A percentile compares a stretch with the other conserved stretches of the same genome.
These are phyloP conservation scores for Tremellales sp. DNA, from an alignment of 1,284 basidiomycete species.

Conservation along the genomic window DNA sequence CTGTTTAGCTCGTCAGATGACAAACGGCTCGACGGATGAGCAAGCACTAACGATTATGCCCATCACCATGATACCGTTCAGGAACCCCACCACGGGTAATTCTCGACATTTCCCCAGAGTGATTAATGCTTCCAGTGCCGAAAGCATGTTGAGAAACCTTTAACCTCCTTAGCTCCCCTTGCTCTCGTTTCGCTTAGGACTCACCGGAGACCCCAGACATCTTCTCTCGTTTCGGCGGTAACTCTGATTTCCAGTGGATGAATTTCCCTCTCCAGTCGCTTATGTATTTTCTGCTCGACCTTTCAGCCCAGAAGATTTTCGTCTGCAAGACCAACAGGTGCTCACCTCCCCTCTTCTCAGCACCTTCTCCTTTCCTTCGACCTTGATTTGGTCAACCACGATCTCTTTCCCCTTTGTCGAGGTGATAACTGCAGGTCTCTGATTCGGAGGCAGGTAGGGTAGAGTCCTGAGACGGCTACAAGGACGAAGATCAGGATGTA, in stretches of 20 bases:
- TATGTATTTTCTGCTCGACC: constrained; percentile 60
- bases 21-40: not conserved
- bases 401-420: constrained; percentile 66
- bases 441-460: constrained; percentile 55
- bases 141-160: constrained; percentile 64
- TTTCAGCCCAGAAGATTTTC: too few relatives aligned
- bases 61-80: constrained; percentile 57
- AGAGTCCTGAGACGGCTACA: constrained; percentile 45
- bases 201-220: constrained; percentile 67
- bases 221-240: constrained; percentile 56
- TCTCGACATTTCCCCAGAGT: constrained; percentile 59
- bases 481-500: constrained; percentile 14
- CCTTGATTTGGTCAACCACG: constrained; percentile 57
- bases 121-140: constrained; percentile 55
- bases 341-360: constrained; percentile 61
- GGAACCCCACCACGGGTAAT: constrained; percentile 65
- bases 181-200: constrained; percentile 15
- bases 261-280: constrained; percentile 70
- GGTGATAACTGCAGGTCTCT: constrained; percentile 61
- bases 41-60: constrained; percentile 60
- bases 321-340: constrained; percentile 8
- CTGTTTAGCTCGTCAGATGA: not conserved
- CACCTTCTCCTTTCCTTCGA: constrained; percentile 58
- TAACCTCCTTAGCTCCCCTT: not conserved
- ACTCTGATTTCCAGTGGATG: constrained; percentile 59